Conservation (phyloP, 2,329 filamentous ascomycete genomes). For the Cyphellophora europaea region DNA sequence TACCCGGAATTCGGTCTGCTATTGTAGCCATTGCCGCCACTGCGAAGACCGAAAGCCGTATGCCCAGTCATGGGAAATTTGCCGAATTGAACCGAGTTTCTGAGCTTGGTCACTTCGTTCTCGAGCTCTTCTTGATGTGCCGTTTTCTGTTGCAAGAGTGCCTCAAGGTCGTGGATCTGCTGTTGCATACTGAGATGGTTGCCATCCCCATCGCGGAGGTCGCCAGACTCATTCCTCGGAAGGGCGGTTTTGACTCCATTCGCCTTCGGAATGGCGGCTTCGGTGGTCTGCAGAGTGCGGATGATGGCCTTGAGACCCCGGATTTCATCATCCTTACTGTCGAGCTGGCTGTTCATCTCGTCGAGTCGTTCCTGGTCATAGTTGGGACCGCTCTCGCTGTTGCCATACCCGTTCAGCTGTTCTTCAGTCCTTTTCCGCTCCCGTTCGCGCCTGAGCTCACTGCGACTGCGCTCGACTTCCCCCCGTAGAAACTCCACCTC, state of each 20-base stretch:
- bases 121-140: constrained; percentile 76
- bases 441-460: constrained; percentile 78
- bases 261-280: constrained; percentile 23
- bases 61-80: constrained; percentile 15
- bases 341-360: constrained; percentile 40
- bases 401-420: constrained; percentile 21
- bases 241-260: constrained; percentile 10
- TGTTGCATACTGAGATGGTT: constrained; percentile 61
- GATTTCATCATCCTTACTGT: constrained; percentile 95
- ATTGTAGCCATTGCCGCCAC: not conserved
- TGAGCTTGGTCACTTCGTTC: constrained; percentile 64
- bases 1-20: not conserved
- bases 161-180: constrained; percentile 70
- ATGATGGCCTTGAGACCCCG: constrained; percentile 95
- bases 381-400: constrained; percentile 14
- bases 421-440: constrained; percentile 60
- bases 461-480: constrained; percentile 83
- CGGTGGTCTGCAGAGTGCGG: constrained; percentile 81
- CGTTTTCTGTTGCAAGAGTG: constrained; percentile 61
- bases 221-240: constrained; percentile 7
- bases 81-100: constrained; percentile 26
- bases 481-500: constrained; percentile 93
- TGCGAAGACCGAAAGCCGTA: constrained; percentile 14
- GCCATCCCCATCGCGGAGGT: constrained; percentile 41
- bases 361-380: constrained; percentile 14